Evolutionary conservation across 2,329 filamentous ascomycete genomes (phyloP).

Genomic region (Bipolaris gigantea): DNA sequence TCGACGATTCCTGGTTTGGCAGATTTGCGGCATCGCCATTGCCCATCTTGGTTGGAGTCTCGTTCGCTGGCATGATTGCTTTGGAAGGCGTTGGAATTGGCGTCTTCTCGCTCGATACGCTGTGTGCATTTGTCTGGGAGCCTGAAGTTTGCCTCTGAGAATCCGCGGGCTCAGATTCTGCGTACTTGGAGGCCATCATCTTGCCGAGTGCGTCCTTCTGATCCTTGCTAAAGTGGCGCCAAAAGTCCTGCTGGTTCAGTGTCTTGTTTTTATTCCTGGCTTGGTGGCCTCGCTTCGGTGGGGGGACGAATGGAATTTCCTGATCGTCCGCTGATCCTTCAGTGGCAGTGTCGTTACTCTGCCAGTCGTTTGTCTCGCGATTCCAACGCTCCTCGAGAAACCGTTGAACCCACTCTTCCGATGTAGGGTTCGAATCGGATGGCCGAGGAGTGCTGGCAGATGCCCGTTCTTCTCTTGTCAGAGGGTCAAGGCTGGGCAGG

Average conservation of each 20-base stretch:
- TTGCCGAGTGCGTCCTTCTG: slow-evolving; percentile 45
- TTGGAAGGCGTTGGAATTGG: slow-evolving; percentile 20
- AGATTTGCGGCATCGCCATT: slow-evolving; percentile 7
- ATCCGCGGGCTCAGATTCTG: slow-evolving; percentile 38
- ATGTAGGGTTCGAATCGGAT: slow-evolving; percentile 50
- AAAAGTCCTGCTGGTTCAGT: slow-evolving; percentile 55
- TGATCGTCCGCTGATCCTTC: slow-evolving; percentile 41
- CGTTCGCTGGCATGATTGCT: slow-evolving; percentile 23
- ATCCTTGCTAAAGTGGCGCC: slow-evolving; percentile 47
- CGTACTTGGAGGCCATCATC: slow-evolving; percentile 47
- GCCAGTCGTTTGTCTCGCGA: slow-evolving; percentile 76
- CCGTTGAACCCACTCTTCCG: slow-evolving; percentile 84
- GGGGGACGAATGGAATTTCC: slow-evolving; percentile 23
- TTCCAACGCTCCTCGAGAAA: slow-evolving; percentile 73
- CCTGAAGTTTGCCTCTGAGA: slow-evolving; percentile 38
- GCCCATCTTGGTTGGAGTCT: slow-evolving; percentile 21
- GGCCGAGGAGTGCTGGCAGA: slow-evolving; percentile 33
- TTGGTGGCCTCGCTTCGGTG: slow-evolving; percentile 45
- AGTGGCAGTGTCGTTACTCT: slow-evolving; percentile 71
- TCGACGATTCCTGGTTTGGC: background rate
- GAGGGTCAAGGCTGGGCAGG: slow-evolving; percentile 34
- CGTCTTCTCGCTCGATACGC: slow-evolving; percentile 22
- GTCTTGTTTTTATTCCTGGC: slow-evolving; percentile 51
- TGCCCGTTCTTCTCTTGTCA: slow-evolving; percentile 24
- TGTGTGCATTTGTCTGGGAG: slow-evolving; percentile 18